phyloP scores from a whole-genome alignment of 768 basidiomycete species.

The Boletus tylopilopsis region DNA sequence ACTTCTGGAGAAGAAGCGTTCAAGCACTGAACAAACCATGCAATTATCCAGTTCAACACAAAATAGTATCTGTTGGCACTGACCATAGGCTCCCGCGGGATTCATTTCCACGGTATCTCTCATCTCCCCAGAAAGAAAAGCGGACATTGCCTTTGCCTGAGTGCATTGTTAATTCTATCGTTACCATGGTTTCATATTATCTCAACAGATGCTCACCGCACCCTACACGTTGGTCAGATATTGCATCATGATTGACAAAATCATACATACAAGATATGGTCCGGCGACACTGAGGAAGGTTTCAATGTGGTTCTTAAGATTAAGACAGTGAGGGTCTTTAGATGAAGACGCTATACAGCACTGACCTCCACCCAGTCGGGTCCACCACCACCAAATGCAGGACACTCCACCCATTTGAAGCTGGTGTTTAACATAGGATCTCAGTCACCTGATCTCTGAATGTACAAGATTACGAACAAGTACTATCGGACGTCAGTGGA shows the following conservation, averaged over 20 bases:
- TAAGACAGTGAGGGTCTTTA: not conserved
- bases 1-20: slow-evolving; percentile 85
- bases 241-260: not conserved
- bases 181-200: not conserved
- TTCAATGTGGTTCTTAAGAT: slow-evolving; percentile 72
- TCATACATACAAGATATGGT: slow-evolving; percentile 66
- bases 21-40: slow-evolving; percentile 49
- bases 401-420: slow-evolving; percentile 96
- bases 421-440: slow-evolving; percentile 38
- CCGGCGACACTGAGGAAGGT: slow-evolving; percentile 82
- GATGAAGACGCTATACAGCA: not conserved
- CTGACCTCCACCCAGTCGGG: slow-evolving; percentile 85
- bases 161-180: not conserved
- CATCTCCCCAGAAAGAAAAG: slow-evolving; percentile 95
- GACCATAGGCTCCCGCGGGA: slow-evolving; percentile 75
- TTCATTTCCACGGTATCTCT: slow-evolving; percentile 87
- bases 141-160: slow-evolving; percentile 91
- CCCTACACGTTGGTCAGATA: slow-evolving; percentile 43
- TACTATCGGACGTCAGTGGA: slow-evolving; percentile 48
- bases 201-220: slow-evolving; percentile 50
- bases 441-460: not conserved
- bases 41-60: not conserved
- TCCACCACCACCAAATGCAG: slow-evolving; percentile 76
- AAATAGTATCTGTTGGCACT: slow-evolving; percentile 5
- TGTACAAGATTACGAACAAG: slow-evolving; percentile 57